Evolutionary conservation across 352 stramenopile genomes (phyloP), one percentile per base, ranked within the genome.

Genomic region (Blastocystis sp.): DNA sequence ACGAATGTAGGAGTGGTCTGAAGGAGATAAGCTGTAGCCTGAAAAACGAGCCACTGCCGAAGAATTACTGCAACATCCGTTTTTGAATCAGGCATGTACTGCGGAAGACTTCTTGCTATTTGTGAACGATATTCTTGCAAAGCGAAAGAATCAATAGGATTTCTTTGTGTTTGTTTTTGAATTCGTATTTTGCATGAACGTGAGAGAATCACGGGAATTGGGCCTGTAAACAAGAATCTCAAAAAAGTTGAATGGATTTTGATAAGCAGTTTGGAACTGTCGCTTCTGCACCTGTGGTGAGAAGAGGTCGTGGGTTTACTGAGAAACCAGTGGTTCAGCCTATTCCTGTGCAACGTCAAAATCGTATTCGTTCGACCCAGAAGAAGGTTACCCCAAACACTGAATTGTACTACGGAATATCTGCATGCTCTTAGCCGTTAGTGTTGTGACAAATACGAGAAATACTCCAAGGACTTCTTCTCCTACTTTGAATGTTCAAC

Each of bases 11-110:
- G 51, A 64, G 24, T 37, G 19, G 22, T n/a, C 15, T 22, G 33
- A 11, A 51, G 5, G 30, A 33, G 44, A 17, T 35, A 19, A 48
- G 27, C 5, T 54, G 42, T 81, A 81, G 70, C 90, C 92, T 27
- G 75, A 92, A 0, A 92, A 95, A 58, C 92, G 95, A 0, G 93
- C 94, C 4, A 94, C 91, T 15, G 94, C 94, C 27, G 75, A 94
- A 54, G 93, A 97, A 87, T 94, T 96, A 33, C 92, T 97, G 64
- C 80, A 94, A 22, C 95, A 98, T 88, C 92, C 93, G 44, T 97
- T 97, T 89, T 94, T 97, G 54, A 53, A 77, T 15, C 90, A 79
- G 33, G 92, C 92, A 1, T 92, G 87, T 79, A 90, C 89, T 22
- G 76, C 91, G 6, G 90, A 92, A 13, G 91, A 94, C 37, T 94